phyloP scores from a whole-genome alignment of 257 asterid species.

The Solanum virginianum region DNA sequence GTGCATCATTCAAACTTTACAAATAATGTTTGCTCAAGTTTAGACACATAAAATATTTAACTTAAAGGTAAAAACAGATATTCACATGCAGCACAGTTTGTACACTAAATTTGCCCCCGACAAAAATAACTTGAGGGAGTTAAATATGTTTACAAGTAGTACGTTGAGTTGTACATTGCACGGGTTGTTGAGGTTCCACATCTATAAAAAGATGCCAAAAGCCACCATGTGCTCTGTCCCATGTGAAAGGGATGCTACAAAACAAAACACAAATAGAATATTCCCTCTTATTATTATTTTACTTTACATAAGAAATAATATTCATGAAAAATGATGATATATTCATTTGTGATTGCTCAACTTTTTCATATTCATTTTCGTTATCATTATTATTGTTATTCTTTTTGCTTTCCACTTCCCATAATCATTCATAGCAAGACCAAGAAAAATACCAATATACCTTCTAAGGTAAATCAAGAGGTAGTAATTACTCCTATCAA shows the following conservation, averaged over 20 bases:
- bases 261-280: conserved; percentile 17
- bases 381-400: neutral
- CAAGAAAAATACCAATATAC: neutral
- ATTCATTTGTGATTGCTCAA: neutral
- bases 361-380: neutral
- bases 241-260: conserved; percentile 35
- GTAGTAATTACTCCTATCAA: too few relatives aligned
- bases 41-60: too few relatives aligned
- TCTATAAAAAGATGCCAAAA: conserved; percentile 15
- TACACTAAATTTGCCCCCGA: neutral
- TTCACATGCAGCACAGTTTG: neutral
- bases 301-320: neutral
- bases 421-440: neutral
- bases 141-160: neutral
- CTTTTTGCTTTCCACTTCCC: neutral
- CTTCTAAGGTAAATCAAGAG: neutral
- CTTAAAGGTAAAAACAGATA: too few relatives aligned
- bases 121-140: neutral
- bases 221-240: conserved; percentile 25
- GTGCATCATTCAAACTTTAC: too few relatives aligned
- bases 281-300: conserved; percentile 3
- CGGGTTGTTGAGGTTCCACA: neutral
- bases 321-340: neutral
- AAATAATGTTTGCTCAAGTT: too few relatives aligned
- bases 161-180: neutral